Percentiles rank a stretch among this genome's conserved stretches.
phyloP scores from a whole-genome alignment of 805 yeast species.

The Priceomyces castillae region DNA sequence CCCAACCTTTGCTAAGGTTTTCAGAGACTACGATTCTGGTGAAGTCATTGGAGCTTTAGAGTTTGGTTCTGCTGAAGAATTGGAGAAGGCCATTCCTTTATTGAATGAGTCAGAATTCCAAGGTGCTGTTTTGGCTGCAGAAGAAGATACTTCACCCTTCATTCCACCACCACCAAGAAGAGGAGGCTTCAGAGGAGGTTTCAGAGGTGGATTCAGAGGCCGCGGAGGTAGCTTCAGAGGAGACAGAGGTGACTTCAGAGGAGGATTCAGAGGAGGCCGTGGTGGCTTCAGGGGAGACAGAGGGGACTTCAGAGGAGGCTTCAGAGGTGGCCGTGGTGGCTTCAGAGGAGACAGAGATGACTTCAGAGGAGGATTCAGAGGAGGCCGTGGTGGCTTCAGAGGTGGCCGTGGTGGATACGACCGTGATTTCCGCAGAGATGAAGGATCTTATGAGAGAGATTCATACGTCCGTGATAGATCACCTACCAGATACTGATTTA shows the following conservation, averaged over 20 bases:
- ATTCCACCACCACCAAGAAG: constrained; percentile 50
- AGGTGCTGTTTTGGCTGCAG: constrained; percentile 68
- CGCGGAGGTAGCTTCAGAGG: constrained; percentile 27
- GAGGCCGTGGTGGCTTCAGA: constrained; percentile 32
- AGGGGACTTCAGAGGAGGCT: constrained; percentile 29
- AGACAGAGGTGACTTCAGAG: constrained; percentile 37
- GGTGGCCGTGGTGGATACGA: constrained; percentile 29
- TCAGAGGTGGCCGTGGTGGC: constrained; percentile 36
- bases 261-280: constrained; percentile 32
- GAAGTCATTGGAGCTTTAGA: constrained; percentile 52
- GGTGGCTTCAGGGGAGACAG: constrained; percentile 27
- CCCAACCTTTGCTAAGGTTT: constrained; percentile 59
- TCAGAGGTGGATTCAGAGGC: constrained; percentile 31
- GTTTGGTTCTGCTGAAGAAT: constrained; percentile 65
- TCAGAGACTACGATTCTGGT: constrained; percentile 46
- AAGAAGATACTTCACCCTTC: constrained; percentile 70
- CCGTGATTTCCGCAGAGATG: constrained; percentile 48
- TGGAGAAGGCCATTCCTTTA: constrained; percentile 69
- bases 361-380: constrained; percentile 32
- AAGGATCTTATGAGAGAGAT: constrained; percentile 44
- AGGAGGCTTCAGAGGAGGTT: constrained; percentile 35
- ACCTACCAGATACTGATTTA: constrained; percentile 61
- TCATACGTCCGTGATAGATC: constrained; percentile 57
- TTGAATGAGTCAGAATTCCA: constrained; percentile 70
- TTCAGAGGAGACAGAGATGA: constrained; percentile 28